phyloP scores from a whole-genome alignment of 495 filamentous ascomycete species.

The Ascodesmis nigricans region DNA sequence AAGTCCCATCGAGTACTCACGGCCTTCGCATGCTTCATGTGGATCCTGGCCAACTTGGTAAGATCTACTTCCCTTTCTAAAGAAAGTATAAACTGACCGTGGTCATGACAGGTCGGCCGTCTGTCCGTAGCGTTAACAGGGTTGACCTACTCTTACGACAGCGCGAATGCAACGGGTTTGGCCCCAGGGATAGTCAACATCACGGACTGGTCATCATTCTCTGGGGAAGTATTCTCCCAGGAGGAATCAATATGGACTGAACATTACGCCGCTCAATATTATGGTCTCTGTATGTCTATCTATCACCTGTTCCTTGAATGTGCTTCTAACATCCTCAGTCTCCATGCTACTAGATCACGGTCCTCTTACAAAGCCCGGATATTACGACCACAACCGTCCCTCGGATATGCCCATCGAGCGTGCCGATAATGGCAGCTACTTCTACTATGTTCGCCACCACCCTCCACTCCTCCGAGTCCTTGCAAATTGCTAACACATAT shows the following conservation, averaged over 20 bases:
- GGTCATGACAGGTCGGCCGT: constrained; percentile 5
- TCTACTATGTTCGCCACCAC: no score
- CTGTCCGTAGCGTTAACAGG: constrained; percentile 12
- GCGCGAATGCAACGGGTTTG: constrained; percentile 4
- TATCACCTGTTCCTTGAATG: background rate
- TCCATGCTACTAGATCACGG: background rate
- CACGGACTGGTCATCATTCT: constrained; percentile 4
- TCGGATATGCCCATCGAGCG: background rate
- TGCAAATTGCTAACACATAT: no score
- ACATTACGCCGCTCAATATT: constrained; percentile 7
- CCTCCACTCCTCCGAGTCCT: no score
- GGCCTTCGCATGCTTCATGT: constrained; percentile 7
- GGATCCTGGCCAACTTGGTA: constrained; percentile 11
- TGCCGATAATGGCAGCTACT: background rate
- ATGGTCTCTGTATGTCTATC: constrained; percentile 8
- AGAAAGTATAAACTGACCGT: background rate
- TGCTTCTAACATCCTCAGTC: background rate
- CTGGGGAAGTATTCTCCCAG: background rate
- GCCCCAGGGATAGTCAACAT: constrained; percentile 6
- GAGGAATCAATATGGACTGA: constrained; percentile 1
- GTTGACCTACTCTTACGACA: constrained; percentile 15
- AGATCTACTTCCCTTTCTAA: background rate
- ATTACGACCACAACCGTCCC: background rate
- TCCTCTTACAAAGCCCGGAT: background rate
- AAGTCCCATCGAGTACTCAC: constrained; percentile 2